phyloP scores from a whole-genome alignment of 164 flowering plant genomes.

The grape (Vitis vinifera) region DNA sequence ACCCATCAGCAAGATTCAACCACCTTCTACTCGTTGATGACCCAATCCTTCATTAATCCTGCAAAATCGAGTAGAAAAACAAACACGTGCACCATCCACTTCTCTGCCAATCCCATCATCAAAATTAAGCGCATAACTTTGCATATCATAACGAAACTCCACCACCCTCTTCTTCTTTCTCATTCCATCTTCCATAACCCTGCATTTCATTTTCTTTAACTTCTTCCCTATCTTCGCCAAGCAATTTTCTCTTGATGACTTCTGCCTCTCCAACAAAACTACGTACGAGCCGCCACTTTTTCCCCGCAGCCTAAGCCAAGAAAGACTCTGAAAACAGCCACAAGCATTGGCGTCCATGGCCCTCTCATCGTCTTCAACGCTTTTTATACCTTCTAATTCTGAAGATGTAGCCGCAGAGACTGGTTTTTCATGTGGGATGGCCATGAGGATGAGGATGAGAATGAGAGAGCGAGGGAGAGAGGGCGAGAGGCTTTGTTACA shows the following conservation, averaged over 20 bases:
- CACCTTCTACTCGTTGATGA: background rate
- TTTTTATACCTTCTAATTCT: background rate
- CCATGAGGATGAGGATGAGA: background rate
- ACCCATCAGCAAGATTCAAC: background rate
- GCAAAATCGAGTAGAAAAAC: conserved; percentile 6
- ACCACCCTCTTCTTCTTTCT: conserved; percentile 9
- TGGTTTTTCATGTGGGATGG: background rate
- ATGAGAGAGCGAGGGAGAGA: background rate
- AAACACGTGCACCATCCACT: background rate
- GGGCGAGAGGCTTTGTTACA: too few relatives aligned
- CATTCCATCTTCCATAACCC: conserved; percentile 36
- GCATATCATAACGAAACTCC: conserved; percentile 34
- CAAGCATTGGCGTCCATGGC: background rate
- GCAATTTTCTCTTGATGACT: conserved; percentile 11
- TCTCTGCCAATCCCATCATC: conserved; percentile 15
- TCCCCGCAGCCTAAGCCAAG: too few relatives aligned
- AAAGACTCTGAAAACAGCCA: background rate
- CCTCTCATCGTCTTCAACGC: background rate
- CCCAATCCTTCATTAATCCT: background rate
- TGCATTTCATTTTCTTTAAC: conserved; percentile 25
- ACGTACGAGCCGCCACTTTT: too few relatives aligned
- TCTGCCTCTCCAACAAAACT: background rate
- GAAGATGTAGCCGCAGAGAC: background rate
- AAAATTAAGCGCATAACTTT: conserved; percentile 39
- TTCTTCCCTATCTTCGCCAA: background rate